Evolutionary conservation across 768 basidiomycete genomes (phyloP).

Genomic region (Boletus vinaceobasis): DNA sequence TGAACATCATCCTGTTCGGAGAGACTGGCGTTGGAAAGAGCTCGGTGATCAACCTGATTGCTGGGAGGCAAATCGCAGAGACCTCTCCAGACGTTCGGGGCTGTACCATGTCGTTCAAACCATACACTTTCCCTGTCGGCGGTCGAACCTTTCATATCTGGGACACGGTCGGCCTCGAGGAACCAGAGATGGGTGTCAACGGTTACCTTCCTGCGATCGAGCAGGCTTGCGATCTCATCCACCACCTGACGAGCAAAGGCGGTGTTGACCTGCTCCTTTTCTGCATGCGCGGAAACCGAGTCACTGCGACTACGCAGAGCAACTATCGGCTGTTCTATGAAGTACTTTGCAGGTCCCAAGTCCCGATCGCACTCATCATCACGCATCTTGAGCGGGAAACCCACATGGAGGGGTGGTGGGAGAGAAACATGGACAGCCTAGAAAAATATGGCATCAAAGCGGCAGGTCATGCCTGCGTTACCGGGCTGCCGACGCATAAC

Average conservation of each 20-base stretch:
- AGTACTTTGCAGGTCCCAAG: slow-evolving; percentile 37
- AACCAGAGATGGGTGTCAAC: slow-evolving; percentile 24
- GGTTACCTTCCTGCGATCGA: slow-evolving; percentile 30
- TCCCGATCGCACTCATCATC: slow-evolving; percentile 31
- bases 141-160: slow-evolving; percentile 22
- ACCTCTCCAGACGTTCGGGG: slow-evolving; percentile 31
- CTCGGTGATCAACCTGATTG: slow-evolving; percentile 34
- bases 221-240: slow-evolving; percentile 33
- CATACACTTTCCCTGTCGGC: slow-evolving; percentile 25
- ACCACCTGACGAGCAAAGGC: slow-evolving; percentile 22
- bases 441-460: slow-evolving; percentile 25
- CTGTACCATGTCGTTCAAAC: slow-evolving; percentile 35
- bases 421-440: slow-evolving; percentile 23
- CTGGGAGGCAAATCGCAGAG: slow-evolving; percentile 22
- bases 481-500: slow-evolving; percentile 27
- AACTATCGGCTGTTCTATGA: slow-evolving; percentile 44
- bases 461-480: slow-evolving; percentile 35
- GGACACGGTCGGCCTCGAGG: slow-evolving; percentile 38
- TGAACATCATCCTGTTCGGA: slow-evolving; percentile 44
- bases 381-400: slow-evolving; percentile 40
- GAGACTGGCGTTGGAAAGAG: slow-evolving; percentile 40
- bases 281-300: slow-evolving; percentile 40
- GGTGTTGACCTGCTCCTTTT: slow-evolving; percentile 43
- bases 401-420: slow-evolving; percentile 36
- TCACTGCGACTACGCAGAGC: slow-evolving; percentile 34